Evolutionary conservation across 116 monocot species (phyloP), one percentile per base, ranked within the genome.

Genomic region (Dioscorea cayenensis): DNA sequence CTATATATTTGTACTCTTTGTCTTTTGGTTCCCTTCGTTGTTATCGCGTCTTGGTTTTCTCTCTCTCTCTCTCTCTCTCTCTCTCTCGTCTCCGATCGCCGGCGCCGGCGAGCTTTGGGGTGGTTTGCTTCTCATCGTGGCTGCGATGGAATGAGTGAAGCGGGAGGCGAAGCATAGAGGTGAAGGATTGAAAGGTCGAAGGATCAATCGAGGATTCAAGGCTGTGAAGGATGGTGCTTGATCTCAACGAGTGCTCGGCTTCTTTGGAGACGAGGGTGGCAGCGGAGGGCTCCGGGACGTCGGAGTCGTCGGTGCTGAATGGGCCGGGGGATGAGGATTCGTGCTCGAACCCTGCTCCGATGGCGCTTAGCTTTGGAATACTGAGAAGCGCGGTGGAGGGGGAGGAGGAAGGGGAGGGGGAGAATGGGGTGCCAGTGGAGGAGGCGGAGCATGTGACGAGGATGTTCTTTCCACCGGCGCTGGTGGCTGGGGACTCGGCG

Each of bases 241-340:
- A 84, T 77, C 80, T 84, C 67, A 84, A 84, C 72, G 6, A 75
- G 28, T 29, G 64, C 7, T 74, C 74, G 16, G 75, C 68, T 19
- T 52, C 36, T 19, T 38, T 36, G 28, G 16, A n/a, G 36, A 7
- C 63, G 52, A 19, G 14, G 68, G 21, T 16, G 22, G 37, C 5
- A 36, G 18, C 36, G 23, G 65, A 49, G 9, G 69, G 62, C 17
- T 75, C 71, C 5, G 79, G 64, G 76, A 73, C 65, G 7, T 84
- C 84, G 19, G 70, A 71, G 14, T 84, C 84, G 1, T 84, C 84
- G 19, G 73, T 83, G 22, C 49, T 83, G 55, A 79, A 79, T 66
- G 71, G 60, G 0, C 36, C 38, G 29, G 52, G 28, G 51, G 73
- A 77, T 16, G 77, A 76, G 36, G 76, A 77, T 35, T 77, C 73